Evolutionary conservation across 495 filamentous ascomycete species (phyloP), one percentile per base, ranked within the genome.

Genomic region (Hypoxylon fuscum): DNA sequence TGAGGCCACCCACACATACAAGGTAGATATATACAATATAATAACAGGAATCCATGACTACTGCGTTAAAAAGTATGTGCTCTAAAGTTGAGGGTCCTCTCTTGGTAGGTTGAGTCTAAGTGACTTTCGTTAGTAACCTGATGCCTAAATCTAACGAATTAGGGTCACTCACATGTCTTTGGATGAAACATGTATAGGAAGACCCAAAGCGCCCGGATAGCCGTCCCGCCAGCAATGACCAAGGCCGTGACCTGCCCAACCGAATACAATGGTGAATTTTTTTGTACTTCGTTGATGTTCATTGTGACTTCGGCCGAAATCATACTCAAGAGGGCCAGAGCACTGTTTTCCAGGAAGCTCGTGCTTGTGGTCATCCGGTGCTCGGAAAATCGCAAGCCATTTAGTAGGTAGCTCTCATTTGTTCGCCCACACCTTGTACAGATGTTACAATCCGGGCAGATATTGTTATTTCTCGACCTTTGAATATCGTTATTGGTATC

Each of bases 171-270:
- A n/a, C n/a, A n/a, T n/a, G n/a, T n/a, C 25, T 27, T 8, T 17
- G 34, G 11, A 46, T 59, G 31, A 17, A 55, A 55, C 44, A 55
- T 55, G n/a, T 55, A 55, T 5, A 62, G 2, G 12, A 66, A 69
- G 14, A 62, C 43, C 62, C 59, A 69, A 7, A 63, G 35, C 15
- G 62, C 67, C 22, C 67, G 40, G 35, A 55, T 7, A n/a, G 50
- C 42, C 0, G 67, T 70, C 25, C 55, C 55, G 2, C 27, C 50
- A 5, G 67, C 59, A 42, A 70, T 61, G 1, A 62, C 35, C 14
- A 70, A 38, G 11, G 58, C 51, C 21, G 59, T 63, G 23, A 70
- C 51, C 44, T 66, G 67, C 23, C 67, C 67, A 22, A 70, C 67
- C 2, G 41, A 27, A 21, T 63, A 66, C 22, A 55, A 29, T 11